phyloP scores from a whole-genome alignment of 2,329 filamentous ascomycete genomes.

The Didymella pinodella region DNA sequence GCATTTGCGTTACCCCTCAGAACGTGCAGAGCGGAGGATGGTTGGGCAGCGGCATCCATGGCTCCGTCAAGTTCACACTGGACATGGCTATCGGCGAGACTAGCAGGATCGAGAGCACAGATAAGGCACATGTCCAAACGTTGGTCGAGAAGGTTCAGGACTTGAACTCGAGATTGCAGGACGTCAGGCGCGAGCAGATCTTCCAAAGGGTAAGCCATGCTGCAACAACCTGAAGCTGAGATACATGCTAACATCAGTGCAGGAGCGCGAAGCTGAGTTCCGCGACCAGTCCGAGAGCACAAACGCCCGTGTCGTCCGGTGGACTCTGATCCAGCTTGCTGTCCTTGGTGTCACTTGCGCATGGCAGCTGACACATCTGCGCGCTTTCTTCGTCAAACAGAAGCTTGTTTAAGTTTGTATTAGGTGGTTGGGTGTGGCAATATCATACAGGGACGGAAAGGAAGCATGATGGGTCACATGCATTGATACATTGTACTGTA shows the following conservation, averaged over 20 bases:
- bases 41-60: constrained; percentile 72
- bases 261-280: constrained; percentile 98
- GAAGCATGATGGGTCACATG: constrained; percentile 21
- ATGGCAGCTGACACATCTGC: constrained; percentile 95
- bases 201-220: constrained; percentile 78
- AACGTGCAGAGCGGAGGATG: constrained; percentile 77
- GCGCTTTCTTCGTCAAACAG: constrained; percentile 99
- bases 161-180: constrained; percentile 83
- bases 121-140: constrained; percentile 92
- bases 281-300: constrained; percentile 95
- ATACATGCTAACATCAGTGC: constrained; percentile 25
- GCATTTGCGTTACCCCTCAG: constrained; percentile 89
- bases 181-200: constrained; percentile 92
- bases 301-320: constrained; percentile 89
- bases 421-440: not conserved
- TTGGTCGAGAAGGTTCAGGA: constrained; percentile 89
- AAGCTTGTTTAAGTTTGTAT: constrained; percentile 79
- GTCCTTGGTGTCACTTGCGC: constrained; percentile 88
- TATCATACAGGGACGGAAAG: constrained; percentile 22
- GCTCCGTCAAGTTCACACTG: constrained; percentile 82
- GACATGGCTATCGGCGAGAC: constrained; percentile 96
- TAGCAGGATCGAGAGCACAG: constrained; percentile 88
- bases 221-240: not conserved
- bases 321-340: constrained; percentile 89
- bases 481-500: constrained; percentile 23